These are phyloP conservation scores for Luvunga scandens DNA, from an alignment of 345 rosid species.

Conservation along the genomic window DNA sequence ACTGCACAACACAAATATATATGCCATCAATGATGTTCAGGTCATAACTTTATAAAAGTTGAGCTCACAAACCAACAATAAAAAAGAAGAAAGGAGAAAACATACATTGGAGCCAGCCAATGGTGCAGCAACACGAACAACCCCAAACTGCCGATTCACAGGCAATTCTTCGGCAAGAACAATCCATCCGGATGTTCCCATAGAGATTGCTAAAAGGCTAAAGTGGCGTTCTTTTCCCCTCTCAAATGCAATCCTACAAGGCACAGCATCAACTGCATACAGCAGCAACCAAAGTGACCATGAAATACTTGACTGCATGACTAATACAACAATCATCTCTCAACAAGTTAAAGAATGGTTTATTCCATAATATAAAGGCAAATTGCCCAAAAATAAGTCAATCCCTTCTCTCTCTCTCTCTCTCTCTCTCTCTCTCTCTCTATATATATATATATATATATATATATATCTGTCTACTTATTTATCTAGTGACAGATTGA, in stretches of 20 bases:
- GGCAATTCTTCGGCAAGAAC: constrained; percentile 77
- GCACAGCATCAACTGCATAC: constrained; percentile 81
- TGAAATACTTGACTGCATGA: constrained; percentile 11
- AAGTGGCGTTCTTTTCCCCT: constrained; percentile 88
- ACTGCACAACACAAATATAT: neutral
- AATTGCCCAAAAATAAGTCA: neutral
- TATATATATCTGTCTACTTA: neutral
- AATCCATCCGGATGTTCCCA: constrained; percentile 83
- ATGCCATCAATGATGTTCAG: neutral
- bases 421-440: no score
- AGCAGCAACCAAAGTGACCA: constrained; percentile 21
- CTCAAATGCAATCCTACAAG: constrained; percentile 93
- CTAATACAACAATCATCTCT: neutral
- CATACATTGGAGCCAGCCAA: constrained; percentile 84
- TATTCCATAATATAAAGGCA: neutral
- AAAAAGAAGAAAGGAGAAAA: constrained; percentile 10
- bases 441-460: no score
- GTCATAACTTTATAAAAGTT: neutral
- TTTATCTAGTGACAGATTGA: neutral
- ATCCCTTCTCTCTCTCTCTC: neutral
- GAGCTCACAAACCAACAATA: constrained; percentile 5
- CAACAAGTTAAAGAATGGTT: neutral
- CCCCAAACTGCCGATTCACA: constrained; percentile 54
- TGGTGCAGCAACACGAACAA: constrained; percentile 80
- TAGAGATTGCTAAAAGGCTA: constrained; percentile 61